These are phyloP conservation scores for Umbilicus rupestris DNA, from an alignment of 164 flowering plant species.

Conservation along the genomic window DNA sequence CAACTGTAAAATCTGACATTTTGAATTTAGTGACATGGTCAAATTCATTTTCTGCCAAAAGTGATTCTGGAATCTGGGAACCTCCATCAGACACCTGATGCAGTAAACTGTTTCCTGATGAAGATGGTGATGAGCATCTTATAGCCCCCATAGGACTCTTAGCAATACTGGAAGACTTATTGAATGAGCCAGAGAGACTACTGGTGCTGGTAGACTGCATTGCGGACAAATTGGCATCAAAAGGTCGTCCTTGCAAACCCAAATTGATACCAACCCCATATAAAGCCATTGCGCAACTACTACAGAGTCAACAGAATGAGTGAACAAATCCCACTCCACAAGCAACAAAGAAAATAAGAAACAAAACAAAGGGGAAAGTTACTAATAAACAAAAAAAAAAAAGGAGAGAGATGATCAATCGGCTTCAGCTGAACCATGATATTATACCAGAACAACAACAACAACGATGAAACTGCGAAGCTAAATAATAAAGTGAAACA, in stretches of 20 bases:
- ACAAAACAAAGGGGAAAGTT: neutral
- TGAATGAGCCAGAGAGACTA: neutral
- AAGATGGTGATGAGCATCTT: neutral
- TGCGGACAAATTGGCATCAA: neutral
- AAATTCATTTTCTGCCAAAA: slow-evolving; percentile 37
- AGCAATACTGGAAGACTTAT: neutral
- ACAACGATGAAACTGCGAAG: too few species aligned
- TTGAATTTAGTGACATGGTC: slow-evolving; percentile 61
- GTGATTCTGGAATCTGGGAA: slow-evolving; percentile 13
- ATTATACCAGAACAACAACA: too few species aligned
- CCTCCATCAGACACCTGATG: slow-evolving; percentile 25
- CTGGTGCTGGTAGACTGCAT: neutral
- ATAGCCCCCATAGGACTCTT: neutral
- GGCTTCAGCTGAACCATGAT: too few species aligned
- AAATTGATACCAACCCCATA: neutral
- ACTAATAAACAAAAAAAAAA: neutral
- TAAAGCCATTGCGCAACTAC: neutral
- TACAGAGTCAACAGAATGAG: neutral
- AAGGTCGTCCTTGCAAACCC: neutral
- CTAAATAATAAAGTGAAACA: too few species aligned
- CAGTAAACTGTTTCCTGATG: slow-evolving; percentile 2
- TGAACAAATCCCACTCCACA: too few species aligned
- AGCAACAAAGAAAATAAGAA: neutral
- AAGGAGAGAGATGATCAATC: neutral
- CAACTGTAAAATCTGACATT: slow-evolving; percentile 65